Percentiles rank a stretch among this genome's conserved stretches.
phyloP scores from a whole-genome alignment of 1,284 basidiomycete genomes.

The Ceratorhiza oryzae-sativae region DNA sequence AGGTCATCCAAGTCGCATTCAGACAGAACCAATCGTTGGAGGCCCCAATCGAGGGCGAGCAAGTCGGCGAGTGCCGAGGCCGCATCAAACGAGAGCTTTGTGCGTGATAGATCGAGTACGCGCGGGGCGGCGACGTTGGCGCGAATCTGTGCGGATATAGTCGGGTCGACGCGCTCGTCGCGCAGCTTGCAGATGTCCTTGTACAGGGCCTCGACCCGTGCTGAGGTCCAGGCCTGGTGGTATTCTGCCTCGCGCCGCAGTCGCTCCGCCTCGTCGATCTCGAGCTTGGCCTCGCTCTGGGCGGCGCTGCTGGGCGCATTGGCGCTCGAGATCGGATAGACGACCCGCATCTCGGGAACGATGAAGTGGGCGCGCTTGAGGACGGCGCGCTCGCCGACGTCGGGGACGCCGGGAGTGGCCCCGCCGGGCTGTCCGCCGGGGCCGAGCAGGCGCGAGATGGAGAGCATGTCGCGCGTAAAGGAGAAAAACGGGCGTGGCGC shows the following conservation, averaged over 20 bases:
- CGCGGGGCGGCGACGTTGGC: constrained; percentile 64
- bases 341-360: constrained; percentile 77
- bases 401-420: constrained; percentile 17
- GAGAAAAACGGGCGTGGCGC: constrained; percentile 72
- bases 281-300: constrained; percentile 55
- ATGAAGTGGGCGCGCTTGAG: constrained; percentile 87
- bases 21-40: constrained; percentile 80
- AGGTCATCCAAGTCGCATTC: constrained; percentile 83
- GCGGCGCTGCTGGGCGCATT: constrained; percentile 79
- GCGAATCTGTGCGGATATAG: constrained; percentile 52
- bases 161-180: constrained; percentile 64
- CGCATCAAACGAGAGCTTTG: constrained; percentile 71
- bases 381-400: constrained; percentile 54
- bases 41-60: constrained; percentile 87
- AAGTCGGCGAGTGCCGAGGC: constrained; percentile 87
- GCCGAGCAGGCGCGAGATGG: constrained; percentile 33
- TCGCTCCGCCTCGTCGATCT: constrained; percentile 60
- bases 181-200: constrained; percentile 78
- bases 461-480: constrained; percentile 47
- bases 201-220: constrained; percentile 81
- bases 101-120: constrained; percentile 77
- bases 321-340: constrained; percentile 83
- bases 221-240: constrained; percentile 73
- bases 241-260: constrained; percentile 75
- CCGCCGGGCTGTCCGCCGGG: constrained; percentile 14